phyloP scores from a whole-genome alignment of 805 yeast genomes.

The Candida nitratophila region DNA sequence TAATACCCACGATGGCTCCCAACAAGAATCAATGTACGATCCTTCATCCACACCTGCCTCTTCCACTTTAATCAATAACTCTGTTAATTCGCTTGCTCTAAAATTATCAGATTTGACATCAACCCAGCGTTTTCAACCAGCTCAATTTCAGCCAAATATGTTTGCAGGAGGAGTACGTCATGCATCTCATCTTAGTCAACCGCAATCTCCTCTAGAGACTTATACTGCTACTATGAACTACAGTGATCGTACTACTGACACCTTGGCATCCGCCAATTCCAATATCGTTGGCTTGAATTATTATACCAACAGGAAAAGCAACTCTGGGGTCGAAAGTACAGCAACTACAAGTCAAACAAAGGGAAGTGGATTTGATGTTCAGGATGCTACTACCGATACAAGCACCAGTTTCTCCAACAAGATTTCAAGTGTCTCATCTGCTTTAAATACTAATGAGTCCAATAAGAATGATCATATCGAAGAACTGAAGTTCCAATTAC shows the following conservation, averaged over 20 bases:
- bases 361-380: not conserved
- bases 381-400: not conserved
- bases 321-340: not conserved
- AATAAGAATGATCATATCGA: constrained; percentile 24
- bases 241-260: not conserved
- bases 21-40: not conserved
- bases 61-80: not conserved
- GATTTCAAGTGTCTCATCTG: not conserved
- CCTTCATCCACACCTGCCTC: not conserved
- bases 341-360: not conserved
- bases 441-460: not conserved
- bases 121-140: not conserved
- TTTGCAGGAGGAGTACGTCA: not conserved
- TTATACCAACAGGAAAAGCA: not conserved
- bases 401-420: not conserved
- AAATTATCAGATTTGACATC: not conserved
- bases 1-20: not conserved
- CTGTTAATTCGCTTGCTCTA: not conserved
- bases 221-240: not conserved
- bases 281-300: not conserved
- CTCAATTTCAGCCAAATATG: not conserved
- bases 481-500: constrained; percentile 40
- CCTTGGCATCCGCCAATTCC: not conserved
- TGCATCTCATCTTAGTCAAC: not conserved
- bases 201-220: not conserved